These are phyloP conservation scores for Litchi chinensis DNA, from an alignment of 345 rosid genomes.

Conservation along the genomic window DNA sequence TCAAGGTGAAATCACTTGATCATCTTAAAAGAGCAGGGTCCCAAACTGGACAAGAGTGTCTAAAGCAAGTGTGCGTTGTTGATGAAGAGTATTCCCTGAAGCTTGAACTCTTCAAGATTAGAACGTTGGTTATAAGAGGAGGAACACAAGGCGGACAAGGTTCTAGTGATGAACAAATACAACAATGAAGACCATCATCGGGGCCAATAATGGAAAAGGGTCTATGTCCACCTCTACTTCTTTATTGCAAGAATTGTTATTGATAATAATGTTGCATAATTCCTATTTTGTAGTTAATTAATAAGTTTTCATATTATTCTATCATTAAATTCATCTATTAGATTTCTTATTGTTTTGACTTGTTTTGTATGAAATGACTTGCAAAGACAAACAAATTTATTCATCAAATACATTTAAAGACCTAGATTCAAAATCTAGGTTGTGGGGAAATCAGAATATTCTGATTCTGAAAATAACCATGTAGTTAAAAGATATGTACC, in stretches of 20 bases:
- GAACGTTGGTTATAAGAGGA: background rate
- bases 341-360: too few species aligned
- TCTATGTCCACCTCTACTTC: background rate
- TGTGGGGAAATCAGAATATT: too few species aligned
- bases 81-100: background rate
- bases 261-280: background rate
- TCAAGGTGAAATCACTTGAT: constrained; percentile 4
- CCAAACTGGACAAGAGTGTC: too few species aligned
- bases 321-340: too few species aligned
- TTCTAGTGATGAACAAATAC: background rate
- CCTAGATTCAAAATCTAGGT: too few species aligned
- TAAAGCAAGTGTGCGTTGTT: too few species aligned
- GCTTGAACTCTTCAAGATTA: background rate
- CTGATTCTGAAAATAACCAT: too few species aligned
- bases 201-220: background rate
- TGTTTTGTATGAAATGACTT: too few species aligned
- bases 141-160: background rate
- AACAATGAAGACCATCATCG: background rate
- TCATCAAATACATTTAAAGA: too few species aligned
- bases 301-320: background rate
- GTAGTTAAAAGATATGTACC: too few species aligned
- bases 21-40: background rate
- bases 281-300: background rate
- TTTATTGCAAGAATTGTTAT: too few species aligned
- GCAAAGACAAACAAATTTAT: too few species aligned